These are phyloP conservation scores for Neurospora sp. DNA, from an alignment of 495 filamentous ascomycete genomes.

Conservation along the genomic window DNA sequence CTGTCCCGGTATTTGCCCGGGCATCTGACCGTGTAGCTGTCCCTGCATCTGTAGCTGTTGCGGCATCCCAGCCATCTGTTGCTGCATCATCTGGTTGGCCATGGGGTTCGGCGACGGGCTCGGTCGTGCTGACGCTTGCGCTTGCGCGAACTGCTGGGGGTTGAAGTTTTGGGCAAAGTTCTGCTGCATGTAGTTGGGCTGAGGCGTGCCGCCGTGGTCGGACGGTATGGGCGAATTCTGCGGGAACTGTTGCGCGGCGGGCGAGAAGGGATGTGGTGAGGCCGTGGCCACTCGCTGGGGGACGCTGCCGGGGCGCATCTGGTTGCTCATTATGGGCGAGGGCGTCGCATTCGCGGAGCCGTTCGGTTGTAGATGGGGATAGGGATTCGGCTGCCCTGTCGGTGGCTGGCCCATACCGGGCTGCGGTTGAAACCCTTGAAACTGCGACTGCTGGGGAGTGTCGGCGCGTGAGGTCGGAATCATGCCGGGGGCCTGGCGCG, in stretches of 20 bases:
- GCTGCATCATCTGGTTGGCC: constrained; percentile 36
- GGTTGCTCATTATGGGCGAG: constrained; percentile 75
- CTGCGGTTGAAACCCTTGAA: constrained; percentile 45
- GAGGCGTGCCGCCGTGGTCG: constrained; percentile 72
- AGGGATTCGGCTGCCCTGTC: constrained; percentile 51
- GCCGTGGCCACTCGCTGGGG: constrained; percentile 80
- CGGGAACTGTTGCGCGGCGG: constrained; percentile 62
- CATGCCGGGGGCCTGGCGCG: constrained; percentile 63
- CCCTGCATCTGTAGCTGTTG: constrained; percentile 26
- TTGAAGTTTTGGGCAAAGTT: constrained; percentile 49
- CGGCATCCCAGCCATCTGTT: constrained; percentile 33
- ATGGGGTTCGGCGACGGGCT: constrained; percentile 38
- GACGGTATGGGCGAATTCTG: constrained; percentile 72
- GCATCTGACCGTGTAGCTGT: constrained; percentile 27
- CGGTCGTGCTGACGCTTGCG: constrained; percentile 39
- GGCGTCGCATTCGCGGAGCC: constrained; percentile 74
- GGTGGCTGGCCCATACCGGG: constrained; percentile 3
- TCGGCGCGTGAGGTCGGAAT: constrained; percentile 80
- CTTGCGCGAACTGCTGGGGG: constrained; percentile 43
- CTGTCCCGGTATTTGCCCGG: constrained; percentile 27
- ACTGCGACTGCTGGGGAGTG: constrained; percentile 70
- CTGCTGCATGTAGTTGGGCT: constrained; percentile 53
- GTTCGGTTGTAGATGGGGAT: constrained; percentile 76
- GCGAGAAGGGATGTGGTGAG: constrained; percentile 86
- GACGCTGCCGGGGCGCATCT: constrained; percentile 51